These are phyloP conservation scores for Rhazya stricta DNA, from an alignment of 257 asterid species.

Conservation along the genomic window DNA sequence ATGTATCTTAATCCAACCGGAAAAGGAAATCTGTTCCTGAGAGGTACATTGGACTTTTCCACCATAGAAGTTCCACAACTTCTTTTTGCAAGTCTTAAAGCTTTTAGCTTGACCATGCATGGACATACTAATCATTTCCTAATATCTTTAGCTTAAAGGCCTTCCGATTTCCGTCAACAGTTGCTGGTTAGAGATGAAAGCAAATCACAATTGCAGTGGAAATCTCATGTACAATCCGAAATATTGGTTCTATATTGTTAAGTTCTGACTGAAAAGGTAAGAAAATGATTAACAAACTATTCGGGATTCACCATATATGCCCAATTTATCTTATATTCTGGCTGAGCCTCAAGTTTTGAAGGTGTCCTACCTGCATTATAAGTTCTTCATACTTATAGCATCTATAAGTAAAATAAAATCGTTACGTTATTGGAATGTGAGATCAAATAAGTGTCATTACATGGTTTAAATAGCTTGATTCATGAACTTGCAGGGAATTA, in stretches of 20 bases:
- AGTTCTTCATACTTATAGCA: not conserved
- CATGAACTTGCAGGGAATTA: conserved; percentile 44
- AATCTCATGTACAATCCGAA: conserved; percentile 40
- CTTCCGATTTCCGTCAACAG: conserved; percentile 23
- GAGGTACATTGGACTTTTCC: conserved; percentile 37
- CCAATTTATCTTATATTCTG: not conserved
- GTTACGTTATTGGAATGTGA: not conserved
- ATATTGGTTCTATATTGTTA: conserved; percentile 66
- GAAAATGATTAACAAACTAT: conserved; percentile 10
- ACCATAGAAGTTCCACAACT: not conserved
- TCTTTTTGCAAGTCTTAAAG: not conserved
- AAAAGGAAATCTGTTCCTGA: conserved; percentile 32
- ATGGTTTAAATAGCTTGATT: not conserved
- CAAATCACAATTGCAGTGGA: conserved; percentile 37
- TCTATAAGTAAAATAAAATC: not conserved
- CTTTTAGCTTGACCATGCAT: not conserved
- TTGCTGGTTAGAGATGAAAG: conserved; percentile 28
- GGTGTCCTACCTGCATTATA: not conserved
- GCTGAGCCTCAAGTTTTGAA: not conserved
- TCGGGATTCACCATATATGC: not conserved
- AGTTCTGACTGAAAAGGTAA: conserved; percentile 72
- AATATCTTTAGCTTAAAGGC: conserved; percentile 36
- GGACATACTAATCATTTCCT: not conserved
- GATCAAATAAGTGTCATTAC: not conserved
- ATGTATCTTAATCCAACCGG: conserved; percentile 36